Conservation (phyloP, 2,329 filamentous ascomycete species). For the Colletotrichum zoysiae region DNA sequence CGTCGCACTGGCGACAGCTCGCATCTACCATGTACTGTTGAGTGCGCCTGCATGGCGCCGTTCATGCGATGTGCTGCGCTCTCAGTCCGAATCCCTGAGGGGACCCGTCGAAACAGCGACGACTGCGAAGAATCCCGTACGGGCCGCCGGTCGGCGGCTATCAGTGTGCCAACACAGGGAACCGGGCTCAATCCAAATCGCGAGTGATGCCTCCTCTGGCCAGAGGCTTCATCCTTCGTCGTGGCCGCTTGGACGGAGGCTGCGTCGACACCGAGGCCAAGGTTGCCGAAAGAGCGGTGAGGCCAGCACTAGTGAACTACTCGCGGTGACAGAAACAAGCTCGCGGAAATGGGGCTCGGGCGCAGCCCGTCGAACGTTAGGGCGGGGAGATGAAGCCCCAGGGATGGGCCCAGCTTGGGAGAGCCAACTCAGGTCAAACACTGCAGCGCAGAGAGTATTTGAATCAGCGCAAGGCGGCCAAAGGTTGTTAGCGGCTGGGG, state of each 20-base stretch:
- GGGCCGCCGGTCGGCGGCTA: conserved; percentile 4
- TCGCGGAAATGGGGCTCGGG: conserved; percentile 7
- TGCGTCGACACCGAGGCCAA: conserved; percentile 24
- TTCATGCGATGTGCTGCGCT: conserved; percentile 31
- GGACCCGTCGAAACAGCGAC: background rate
- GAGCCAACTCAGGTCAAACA: conserved; percentile 15
- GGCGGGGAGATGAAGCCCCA: conserved; percentile 12
- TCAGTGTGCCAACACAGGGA: background rate
- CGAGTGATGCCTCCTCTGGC: background rate
- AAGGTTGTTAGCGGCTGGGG: conserved; percentile 1
- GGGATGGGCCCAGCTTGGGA: conserved; percentile 30
- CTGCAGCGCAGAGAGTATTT: conserved; percentile 1
- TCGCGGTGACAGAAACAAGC: conserved; percentile 17
- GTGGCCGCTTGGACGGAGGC: conserved; percentile 5
- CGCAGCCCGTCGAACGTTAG: background rate
- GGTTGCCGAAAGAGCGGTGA: conserved; percentile 37
- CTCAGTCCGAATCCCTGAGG: conserved; percentile 8
- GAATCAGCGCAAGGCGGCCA: conserved; percentile 14
- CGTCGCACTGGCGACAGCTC: conserved; percentile 29
- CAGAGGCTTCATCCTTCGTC: background rate
- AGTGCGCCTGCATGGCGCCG: conserved; percentile 38
- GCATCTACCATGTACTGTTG: conserved; percentile 33
- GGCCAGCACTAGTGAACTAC: background rate
- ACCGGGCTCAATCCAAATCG: conserved; percentile 6
- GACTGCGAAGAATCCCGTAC: conserved; percentile 16